phyloP scores from a whole-genome alignment of 1,139 yeast species.

The Nakaseomyces bracarensis region DNA sequence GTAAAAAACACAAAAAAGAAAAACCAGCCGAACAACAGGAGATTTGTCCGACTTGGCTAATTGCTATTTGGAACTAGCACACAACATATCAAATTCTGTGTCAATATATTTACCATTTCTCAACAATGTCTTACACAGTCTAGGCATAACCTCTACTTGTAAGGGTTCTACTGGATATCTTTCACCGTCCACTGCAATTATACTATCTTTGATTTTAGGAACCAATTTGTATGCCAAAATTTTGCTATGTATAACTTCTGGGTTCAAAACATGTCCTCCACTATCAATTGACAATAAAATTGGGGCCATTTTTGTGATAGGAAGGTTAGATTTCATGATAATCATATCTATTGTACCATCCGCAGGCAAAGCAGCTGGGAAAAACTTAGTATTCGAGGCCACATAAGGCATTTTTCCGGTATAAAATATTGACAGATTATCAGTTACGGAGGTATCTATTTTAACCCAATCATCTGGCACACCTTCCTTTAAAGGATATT shows the following conservation, averaged over 20 bases:
- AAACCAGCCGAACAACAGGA: slow-evolving; percentile 5
- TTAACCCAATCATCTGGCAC: slow-evolving; percentile 66
- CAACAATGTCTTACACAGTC: slow-evolving; percentile 36
- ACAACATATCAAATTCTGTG: slow-evolving; percentile 30
- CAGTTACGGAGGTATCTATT: slow-evolving; percentile 41
- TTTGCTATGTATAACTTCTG: slow-evolving; percentile 65
- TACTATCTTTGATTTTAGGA: slow-evolving; percentile 53
- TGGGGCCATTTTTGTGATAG: slow-evolving; percentile 47
- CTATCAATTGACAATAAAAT: slow-evolving; percentile 58
- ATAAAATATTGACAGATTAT: slow-evolving; percentile 62
- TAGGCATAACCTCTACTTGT: slow-evolving; percentile 71
- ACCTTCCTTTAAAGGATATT: slow-evolving; percentile 38
- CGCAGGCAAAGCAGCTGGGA: slow-evolving; percentile 85
- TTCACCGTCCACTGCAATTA: slow-evolving; percentile 85
- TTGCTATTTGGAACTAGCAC: slow-evolving; percentile 4
- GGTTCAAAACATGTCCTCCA: slow-evolving; percentile 66
- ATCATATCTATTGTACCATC: slow-evolving; percentile 85
- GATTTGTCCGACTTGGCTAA: slow-evolving; percentile 3
- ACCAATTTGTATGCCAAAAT: slow-evolving; percentile 64
- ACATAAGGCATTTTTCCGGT: slow-evolving; percentile 92
- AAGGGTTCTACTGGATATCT: slow-evolving; percentile 65
- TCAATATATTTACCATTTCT: slow-evolving; percentile 34
- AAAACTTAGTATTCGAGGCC: slow-evolving; percentile 71
- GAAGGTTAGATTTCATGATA: slow-evolving; percentile 54
- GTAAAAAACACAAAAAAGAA: slow-evolving; percentile 7